phyloP scores from a whole-genome alignment of 2,329 filamentous ascomycete genomes.

The Pseudogymnoascus pannorum region DNA sequence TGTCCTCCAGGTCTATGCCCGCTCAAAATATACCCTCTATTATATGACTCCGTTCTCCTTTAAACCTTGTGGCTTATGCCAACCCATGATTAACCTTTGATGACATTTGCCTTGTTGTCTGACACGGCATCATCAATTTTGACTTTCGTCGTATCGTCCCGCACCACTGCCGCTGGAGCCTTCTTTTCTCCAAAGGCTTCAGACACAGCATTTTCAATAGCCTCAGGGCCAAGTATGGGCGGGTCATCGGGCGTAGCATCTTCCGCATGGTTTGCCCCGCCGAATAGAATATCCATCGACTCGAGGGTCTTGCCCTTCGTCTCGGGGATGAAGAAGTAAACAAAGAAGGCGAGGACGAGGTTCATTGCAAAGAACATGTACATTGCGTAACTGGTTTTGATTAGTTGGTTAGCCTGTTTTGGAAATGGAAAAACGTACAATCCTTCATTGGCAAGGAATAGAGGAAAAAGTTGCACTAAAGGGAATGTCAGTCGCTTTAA shows the following conservation, averaged over 20 bases:
- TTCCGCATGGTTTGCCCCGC: slow-evolving; percentile 15
- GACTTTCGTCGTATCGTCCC: neutral
- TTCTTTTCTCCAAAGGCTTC: neutral
- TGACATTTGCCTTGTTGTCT: neutral
- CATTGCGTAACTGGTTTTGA: slow-evolving; percentile 17
- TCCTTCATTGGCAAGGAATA: slow-evolving; percentile 37
- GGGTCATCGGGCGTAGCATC: neutral
- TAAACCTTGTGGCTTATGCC: neutral
- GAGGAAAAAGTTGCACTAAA: neutral
- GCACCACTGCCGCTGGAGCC: neutral
- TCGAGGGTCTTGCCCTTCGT: slow-evolving; percentile 20
- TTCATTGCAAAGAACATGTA: slow-evolving; percentile 38
- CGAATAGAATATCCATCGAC: slow-evolving; percentile 26
- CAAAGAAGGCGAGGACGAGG: slow-evolving; percentile 24
- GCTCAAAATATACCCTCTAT: neutral
- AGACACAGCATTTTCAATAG: neutral
- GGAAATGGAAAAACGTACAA: slow-evolving; percentile 26
- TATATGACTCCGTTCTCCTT: slow-evolving; percentile 5
- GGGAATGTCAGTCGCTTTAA: neutral
- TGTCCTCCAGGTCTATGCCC: neutral
- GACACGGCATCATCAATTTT: neutral
- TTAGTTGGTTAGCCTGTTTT: slow-evolving; percentile 31
- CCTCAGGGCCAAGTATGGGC: neutral
- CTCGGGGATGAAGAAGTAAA: slow-evolving; percentile 31
- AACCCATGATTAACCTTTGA: neutral